Base-by-base conservation (phyloP, 2,329 filamentous ascomycete genomes). In the Rhynchosporium secalis region DNA sequence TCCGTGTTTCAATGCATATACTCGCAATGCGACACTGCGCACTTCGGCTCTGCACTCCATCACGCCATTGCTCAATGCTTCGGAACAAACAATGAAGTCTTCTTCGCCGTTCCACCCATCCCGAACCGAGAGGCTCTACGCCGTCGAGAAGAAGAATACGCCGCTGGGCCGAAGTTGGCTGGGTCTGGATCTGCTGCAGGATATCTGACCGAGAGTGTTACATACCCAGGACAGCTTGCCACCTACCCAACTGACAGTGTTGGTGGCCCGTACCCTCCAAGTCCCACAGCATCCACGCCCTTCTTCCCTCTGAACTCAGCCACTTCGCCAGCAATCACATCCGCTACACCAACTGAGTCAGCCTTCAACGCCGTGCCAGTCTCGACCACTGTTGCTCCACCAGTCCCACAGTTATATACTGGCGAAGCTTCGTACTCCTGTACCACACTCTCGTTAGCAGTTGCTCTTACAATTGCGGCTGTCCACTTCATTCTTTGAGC, bases 1-100 rank as follows among this genome's bases (percentile, higher is more conserved):
- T 71, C 69, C 12, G 69, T 75, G 41, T 74, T 71, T 52, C 74
- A 75, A 62, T 76, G 73, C 58, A 65, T 76, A 20, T 75, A 75
- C 62, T 75, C 74, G 5, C 75, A 76, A 62, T 76, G 75, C 56
- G 70, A 72, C 49, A 75, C 72, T 15, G 64, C 66, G 49, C 69
- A 74, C 45, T 76, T 74, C 58, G 72, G 70, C 20, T 63, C 67
- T 26, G 74, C 75, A 12, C 67, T 76, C 28, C 73, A 76, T 62
- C 65, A 73, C 60, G 66, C 70, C 15, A 70, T 75, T 7, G 66
- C 67, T 43, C 68, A 69, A 63, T 76, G 75, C 61, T 66, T 68
- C 46, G 66, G 60, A 20, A 57, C 63, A 29, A 64, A 54, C 10
- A 61, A 64, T 29, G 67, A 71, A 29, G 47, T 66, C 28, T 41